Evolutionary conservation across 306 rosid genomes (phyloP), one percentile per base, ranked within the genome.

Genomic region (Oemleria cerasiformis): DNA sequence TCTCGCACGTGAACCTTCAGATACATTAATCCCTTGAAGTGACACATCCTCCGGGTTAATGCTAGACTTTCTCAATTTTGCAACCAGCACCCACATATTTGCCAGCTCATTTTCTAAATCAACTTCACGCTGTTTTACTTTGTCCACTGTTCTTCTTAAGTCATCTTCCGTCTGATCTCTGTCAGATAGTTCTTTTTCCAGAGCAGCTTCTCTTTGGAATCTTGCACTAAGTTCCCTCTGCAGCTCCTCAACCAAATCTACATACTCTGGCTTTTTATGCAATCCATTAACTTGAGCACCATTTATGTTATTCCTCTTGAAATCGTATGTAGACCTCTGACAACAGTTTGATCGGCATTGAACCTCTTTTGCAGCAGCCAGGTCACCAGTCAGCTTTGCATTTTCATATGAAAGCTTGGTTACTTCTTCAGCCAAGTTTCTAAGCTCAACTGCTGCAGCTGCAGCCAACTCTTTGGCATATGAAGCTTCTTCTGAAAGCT

Each of bases 401-500:
- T 92, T 92, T 81, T 87, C 92, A 71, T 86, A 86, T 54, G 92
- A 86, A 67, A 87, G 93, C 70, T 80, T 92, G 68, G 96, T 89
- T 53, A 87, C 96, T 89, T 89, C 92, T 90, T 87, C 89, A 68
- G 93, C 94, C 82, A 89, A 85, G 75, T 87, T 92, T 81, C 81
- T 83, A 60, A 89, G 96, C 77, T 92, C 96, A 77, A 84, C 80
- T 61, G 92, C 96, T 56, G 97, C 93, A 76, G 96, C 96, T 40
- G 94, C 76, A 67, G 97, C 96, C 79, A 92, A 80, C 86, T 92
- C 96, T 81, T 92, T 87, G 36, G 97, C 97, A 77, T 89, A 89
- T 44, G 96, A 87, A 65, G 96, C 90, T 84, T 92, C 97, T 79
- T 89, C 92, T 12, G 88, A 82, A 44, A 92, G 86, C 78, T 87